A percentile compares a stretch with the other conserved stretches of the same genome.
phyloP scores from a whole-genome alignment of 2,329 filamentous ascomycete genomes.

The Trichoderma polysporum region DNA sequence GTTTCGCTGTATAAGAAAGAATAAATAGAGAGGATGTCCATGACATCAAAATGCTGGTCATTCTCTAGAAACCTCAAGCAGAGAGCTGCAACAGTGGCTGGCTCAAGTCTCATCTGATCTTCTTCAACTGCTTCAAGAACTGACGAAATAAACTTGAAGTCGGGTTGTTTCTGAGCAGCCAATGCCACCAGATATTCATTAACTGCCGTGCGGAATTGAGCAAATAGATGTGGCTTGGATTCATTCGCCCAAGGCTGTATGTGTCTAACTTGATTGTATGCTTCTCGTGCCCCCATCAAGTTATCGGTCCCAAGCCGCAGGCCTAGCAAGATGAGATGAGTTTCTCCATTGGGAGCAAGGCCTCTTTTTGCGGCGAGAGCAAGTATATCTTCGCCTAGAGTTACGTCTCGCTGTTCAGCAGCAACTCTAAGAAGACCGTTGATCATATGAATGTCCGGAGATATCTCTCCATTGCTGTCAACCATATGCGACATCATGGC shows the following conservation, averaged over 20 bases:
- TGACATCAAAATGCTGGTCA: conserved; percentile 75
- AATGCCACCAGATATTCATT: conserved; percentile 73
- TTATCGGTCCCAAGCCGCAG: conserved; percentile 74
- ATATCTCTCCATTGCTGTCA: conserved; percentile 49
- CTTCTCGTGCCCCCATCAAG: conserved; percentile 64
- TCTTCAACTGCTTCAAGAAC: conserved; percentile 72
- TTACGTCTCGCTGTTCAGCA: conserved; percentile 65
- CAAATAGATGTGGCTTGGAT: conserved; percentile 42
- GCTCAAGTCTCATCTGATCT: conserved; percentile 65
- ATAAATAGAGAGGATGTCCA: conserved; percentile 78
- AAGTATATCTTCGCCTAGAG: conserved; percentile 72
- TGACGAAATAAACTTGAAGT: conserved; percentile 70
- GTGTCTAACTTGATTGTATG: conserved; percentile 53
- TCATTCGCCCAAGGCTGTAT: conserved; percentile 42
- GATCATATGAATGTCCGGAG: conserved; percentile 69
- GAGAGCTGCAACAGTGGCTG: conserved; percentile 72
- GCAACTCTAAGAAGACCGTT: conserved; percentile 75
- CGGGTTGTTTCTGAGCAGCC: conserved; percentile 57
- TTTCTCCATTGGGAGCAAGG: conserved; percentile 66
- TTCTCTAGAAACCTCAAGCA: conserved; percentile 71
- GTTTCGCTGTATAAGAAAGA: conserved; percentile 66
- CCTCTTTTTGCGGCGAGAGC: conserved; percentile 63
- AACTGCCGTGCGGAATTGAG: conserved; percentile 59
- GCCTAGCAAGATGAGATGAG: conserved; percentile 71
- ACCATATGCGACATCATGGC: conserved; percentile 72